phyloP scores from a whole-genome alignment of 345 rosid species.

The Euphorbia lathyris region DNA sequence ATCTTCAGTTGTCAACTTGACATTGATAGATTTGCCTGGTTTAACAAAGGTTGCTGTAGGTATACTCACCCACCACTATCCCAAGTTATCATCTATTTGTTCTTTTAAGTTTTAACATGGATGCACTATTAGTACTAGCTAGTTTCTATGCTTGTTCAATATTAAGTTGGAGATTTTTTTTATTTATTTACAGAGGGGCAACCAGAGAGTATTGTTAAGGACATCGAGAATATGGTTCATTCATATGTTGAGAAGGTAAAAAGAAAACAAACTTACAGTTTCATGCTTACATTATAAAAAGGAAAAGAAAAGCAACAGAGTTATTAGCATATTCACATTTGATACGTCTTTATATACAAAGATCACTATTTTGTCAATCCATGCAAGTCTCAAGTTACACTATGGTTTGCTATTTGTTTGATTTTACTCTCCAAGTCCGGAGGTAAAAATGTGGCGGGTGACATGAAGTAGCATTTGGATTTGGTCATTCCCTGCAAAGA shows the following conservation, averaged over 20 bases:
- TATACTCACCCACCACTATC: conserved; percentile 20
- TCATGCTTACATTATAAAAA: neutral
- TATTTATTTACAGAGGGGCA: conserved; percentile 53
- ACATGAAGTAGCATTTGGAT: neutral
- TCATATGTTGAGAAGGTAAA: conserved; percentile 58
- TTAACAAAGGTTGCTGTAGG: conserved; percentile 69
- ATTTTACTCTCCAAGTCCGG: neutral
- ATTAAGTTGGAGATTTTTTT: conserved; percentile 16
- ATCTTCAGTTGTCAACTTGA: conserved; percentile 57
- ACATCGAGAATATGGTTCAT: conserved; percentile 64
- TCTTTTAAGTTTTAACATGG: neutral
- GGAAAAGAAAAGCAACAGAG: neutral
- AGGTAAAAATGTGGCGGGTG: neutral
- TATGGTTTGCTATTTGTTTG: neutral
- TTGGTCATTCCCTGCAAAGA: neutral
- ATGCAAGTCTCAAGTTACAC: neutral
- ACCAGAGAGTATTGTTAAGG: conserved; percentile 52
- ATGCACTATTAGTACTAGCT: neutral
- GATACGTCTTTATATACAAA: neutral
- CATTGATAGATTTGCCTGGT: conserved; percentile 69
- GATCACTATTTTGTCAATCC: neutral
- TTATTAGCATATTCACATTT: neutral
- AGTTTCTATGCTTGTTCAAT: neutral
- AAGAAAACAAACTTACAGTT: neutral
- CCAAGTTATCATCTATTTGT: neutral